Evolutionary conservation across 139 green algal genomes (phyloP), one percentile per base, ranked within the genome.

Genomic region (Chlorella sorokiniana): DNA sequence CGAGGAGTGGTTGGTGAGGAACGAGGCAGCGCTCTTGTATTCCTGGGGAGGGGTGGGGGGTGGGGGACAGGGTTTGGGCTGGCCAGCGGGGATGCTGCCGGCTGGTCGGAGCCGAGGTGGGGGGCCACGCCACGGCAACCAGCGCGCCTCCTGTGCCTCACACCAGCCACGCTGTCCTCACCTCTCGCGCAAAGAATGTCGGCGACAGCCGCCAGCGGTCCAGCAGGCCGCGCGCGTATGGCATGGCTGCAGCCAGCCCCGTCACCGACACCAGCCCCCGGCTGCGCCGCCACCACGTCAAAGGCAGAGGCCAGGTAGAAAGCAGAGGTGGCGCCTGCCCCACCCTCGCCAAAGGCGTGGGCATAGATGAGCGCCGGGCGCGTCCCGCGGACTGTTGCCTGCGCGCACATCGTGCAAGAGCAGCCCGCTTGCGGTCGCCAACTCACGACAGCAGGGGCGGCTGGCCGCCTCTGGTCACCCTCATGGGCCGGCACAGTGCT

Each of bases 1-100:
- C 91, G 98, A 97, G 81, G 91, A 85, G 4, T 81, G 86, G 11
- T 94, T 86, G 81, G 94, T 76, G 78, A 98, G 87, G 89, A 98
- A 94, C 81, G 98, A 95, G 9, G 93, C 93, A 8, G 88, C 91
- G 37, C 41, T 72, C 76, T 90, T 90, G 80, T 84, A 90, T 80
- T 86, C 83, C 44, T 84, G 75, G 52, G 45, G 25, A 27, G 18
- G 33, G 9, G 27, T 27, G 10, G 9, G 9, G 29, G 27, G 29
- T 22, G 4, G 42, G 29, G 27, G 25, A 44, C n/a, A 22, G 6
- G 29, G 7, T 16, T 42, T 2, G 33, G 8, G 10, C 9, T 1
- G 67, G 18, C 4, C 1, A 51, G 65, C 6, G 38, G 29, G 61
- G 10, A 7, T n/a, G n/a, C n/a, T n/a, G n/a, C n/a, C n/a, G n/a